These are phyloP conservation scores for Solanum pennellii DNA, from an alignment of 257 asterid species.

Conservation along the genomic window DNA sequence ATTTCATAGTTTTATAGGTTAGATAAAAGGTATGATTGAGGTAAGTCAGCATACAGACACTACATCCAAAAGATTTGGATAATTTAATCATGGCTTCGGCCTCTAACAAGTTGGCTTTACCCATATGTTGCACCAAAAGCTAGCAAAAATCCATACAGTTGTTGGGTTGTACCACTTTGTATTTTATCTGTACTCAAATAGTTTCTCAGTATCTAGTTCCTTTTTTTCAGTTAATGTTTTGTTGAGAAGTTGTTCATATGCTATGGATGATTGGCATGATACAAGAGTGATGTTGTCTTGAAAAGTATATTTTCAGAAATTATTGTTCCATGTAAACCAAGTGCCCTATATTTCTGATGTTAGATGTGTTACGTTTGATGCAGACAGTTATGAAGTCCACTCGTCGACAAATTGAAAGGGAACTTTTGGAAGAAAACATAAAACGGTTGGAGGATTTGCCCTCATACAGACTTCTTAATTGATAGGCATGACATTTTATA, in stretches of 20 bases:
- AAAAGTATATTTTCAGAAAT: neutral
- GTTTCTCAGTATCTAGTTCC: neutral
- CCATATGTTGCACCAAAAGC: neutral
- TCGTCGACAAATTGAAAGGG: slow-evolving; percentile 88
- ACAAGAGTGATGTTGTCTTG: neutral
- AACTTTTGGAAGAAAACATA: slow-evolving; percentile 72
- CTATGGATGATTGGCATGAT: neutral
- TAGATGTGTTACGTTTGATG: neutral
- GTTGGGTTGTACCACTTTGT: neutral
- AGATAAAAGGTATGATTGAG: neutral
- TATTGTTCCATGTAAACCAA: neutral
- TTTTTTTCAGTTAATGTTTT: neutral
- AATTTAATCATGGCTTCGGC: neutral
- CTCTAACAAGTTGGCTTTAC: neutral
- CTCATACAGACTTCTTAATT: slow-evolving; percentile 65
- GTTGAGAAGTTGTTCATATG: neutral
- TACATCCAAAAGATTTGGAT: neutral
- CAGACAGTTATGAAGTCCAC: slow-evolving; percentile 99
- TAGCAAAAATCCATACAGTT: neutral
- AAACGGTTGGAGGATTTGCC: slow-evolving; percentile 78
- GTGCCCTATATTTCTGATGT: neutral
- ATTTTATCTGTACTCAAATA: neutral
- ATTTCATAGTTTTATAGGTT: neutral
- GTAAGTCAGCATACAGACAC: neutral
- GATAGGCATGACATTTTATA: neutral